Conservation (phyloP, 1,139 yeast species). For the Kluyveromyces marxianus region DNA sequence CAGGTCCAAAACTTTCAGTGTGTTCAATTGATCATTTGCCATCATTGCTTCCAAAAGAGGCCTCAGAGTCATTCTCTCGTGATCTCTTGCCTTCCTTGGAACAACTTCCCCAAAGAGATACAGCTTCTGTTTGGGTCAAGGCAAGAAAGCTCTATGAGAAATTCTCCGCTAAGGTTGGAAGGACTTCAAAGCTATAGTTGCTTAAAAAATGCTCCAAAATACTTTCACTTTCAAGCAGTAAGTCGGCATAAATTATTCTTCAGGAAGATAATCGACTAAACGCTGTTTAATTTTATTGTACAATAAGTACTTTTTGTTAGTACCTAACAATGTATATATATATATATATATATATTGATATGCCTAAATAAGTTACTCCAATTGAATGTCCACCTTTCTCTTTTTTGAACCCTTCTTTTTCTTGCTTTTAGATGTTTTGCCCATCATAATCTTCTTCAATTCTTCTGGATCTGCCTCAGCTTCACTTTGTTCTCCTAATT, state of each 20-base stretch:
- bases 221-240: neutral
- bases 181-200: constrained; percentile 33
- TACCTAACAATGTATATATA: neutral
- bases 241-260: too few species aligned
- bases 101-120: constrained; percentile 70
- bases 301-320: neutral
- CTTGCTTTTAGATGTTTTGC: constrained; percentile 30
- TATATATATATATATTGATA: neutral
- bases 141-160: constrained; percentile 78
- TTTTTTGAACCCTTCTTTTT: constrained; percentile 39
- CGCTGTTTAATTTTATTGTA: neutral
- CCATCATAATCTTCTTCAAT: constrained; percentile 35
- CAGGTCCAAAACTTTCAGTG: constrained; percentile 83
- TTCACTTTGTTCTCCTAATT: constrained; percentile 39
- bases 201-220: neutral
- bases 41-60: constrained; percentile 89
- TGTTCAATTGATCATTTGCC: constrained; percentile 97
- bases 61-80: constrained; percentile 80
- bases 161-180: constrained; percentile 62
- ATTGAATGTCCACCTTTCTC: constrained; percentile 46
- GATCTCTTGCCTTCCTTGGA: constrained; percentile 85
- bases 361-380: constrained; percentile 36
- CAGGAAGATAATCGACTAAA: too few species aligned
- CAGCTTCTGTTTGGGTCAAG: constrained; percentile 85
- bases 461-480: constrained; percentile 38